A percentile compares a stretch with the other conserved stretches of the same genome.
Conservation (phyloP, 805 yeast genomes). For the Saccharomyces cerevisiae region DNA sequence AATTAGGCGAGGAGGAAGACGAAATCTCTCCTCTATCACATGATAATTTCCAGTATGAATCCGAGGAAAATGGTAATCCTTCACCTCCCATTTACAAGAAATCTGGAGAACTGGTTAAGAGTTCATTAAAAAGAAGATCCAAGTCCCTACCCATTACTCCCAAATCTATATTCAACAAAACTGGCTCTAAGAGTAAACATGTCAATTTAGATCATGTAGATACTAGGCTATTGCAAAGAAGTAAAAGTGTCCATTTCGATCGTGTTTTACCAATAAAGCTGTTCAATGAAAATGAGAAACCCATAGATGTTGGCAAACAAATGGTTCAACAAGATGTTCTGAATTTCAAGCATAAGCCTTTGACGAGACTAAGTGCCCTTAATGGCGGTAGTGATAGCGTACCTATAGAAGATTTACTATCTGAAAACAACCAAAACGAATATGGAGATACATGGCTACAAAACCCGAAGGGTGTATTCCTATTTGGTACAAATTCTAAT, state of each 20-base stretch:
- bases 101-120: constrained; percentile 60
- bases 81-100: constrained; percentile 53
- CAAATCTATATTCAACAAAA: neutral
- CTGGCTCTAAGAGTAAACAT: neutral
- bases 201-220: neutral
- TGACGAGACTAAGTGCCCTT: constrained; percentile 4
- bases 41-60: neutral
- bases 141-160: constrained; percentile 38
- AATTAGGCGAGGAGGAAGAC: neutral
- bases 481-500: neutral
- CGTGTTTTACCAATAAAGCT: constrained; percentile 60
- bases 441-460: neutral
- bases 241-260: constrained; percentile 77
- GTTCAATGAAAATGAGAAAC: constrained; percentile 65
- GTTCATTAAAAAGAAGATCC: constrained; percentile 27
- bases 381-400: neutral
- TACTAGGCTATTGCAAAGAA: constrained; percentile 30
- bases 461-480: neutral
- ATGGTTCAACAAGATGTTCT: constrained; percentile 9
- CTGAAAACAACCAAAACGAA: neutral
- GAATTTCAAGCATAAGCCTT: constrained; percentile 20
- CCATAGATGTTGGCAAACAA: constrained; percentile 48
- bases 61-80: constrained; percentile 2
- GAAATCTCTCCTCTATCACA: constrained; percentile 1
- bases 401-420: neutral